Evolutionary conservation across 306 rosid species (phyloP), one percentile per base, ranked within the genome.

Genomic region (Purshia tridentata): DNA sequence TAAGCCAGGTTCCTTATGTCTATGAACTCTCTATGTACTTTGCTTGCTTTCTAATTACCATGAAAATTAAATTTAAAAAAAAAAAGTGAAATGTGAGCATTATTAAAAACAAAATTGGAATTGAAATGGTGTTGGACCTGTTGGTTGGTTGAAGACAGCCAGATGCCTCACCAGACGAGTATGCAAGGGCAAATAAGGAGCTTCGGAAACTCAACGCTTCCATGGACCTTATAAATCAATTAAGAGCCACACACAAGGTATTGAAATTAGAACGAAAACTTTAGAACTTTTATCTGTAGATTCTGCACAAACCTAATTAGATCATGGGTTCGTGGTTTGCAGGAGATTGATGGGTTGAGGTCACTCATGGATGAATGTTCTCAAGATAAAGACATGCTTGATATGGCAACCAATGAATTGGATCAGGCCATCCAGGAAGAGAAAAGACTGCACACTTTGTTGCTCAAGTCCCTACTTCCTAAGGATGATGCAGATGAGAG

Each of bases 401-500:
- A 78, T 70, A 89, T 93, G 98, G 98, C 84, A 54, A 77, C 84
- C 48, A 86, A 85, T 67, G 98, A 89, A 76, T 64, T 91, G 77
- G 75, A 73, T 40, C 89, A 80, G 78, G 96, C 88, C 67, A 41
- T 79, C 70, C 81, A 82, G 59, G 84, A 87, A 72, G 96, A 87
- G 86, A 85, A 72, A 68, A 83, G 85, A 71, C 76, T 90, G 64
- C 96, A 87, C 68, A 83, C 71, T 51, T 70, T 78, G 76, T 78
- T 93, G 73, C 80, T 93, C 73, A 93, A 86, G 77, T 86, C 86
- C 16, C 83, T 93, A 56, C 98, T 93, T 84, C 97, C 97, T 39
- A 89, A 86, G 82, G 98, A 93, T 58, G 98, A 91, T 77, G 97
- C 98, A 55, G 92, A 93, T 83, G 97, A 89, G 83, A 91, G 97